phyloP scores from a whole-genome alignment of 805 yeast species.

The Saccharomycopsis synnaedendra region DNA sequence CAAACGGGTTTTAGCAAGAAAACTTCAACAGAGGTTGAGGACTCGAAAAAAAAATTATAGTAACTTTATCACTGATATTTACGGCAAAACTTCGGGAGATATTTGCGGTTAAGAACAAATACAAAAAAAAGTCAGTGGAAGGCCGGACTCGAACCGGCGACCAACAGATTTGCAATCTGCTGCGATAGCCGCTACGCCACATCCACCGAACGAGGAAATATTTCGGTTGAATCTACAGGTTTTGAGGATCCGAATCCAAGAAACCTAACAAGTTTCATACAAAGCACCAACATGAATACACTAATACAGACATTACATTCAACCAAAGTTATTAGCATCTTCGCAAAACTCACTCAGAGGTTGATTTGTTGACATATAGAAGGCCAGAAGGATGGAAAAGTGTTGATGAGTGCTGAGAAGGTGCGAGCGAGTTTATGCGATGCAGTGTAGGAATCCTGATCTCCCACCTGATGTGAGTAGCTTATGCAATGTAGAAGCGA shows the following conservation, averaged over 20 bases:
- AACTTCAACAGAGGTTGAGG: no score
- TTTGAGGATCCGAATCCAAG: background rate
- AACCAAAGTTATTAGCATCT: background rate
- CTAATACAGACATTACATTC: background rate
- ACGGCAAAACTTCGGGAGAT: no score
- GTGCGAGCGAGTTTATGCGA: no score
- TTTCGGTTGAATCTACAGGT: background rate
- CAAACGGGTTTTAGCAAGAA: background rate
- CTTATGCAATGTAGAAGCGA: no score
- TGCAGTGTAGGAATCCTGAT: no score
- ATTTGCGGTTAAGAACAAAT: background rate
- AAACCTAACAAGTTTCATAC: background rate
- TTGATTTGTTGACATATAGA: no score
- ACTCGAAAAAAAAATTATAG: background rate
- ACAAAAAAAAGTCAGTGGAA: slow-evolving; percentile 47
- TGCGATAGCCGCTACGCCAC: slow-evolving; percentile 98
- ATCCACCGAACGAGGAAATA: slow-evolving; percentile 31
- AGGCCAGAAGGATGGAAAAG: no score
- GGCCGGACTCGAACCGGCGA: slow-evolving; percentile 95
- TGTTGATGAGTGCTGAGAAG: no score
- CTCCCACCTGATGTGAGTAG: no score
- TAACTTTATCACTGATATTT: no score
- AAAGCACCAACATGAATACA: background rate
- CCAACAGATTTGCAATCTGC: slow-evolving; percentile 98
- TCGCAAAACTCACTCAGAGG: no score